Conservation (phyloP, 2,329 filamentous ascomycete genomes). For the Rutstroemia sp. region DNA sequence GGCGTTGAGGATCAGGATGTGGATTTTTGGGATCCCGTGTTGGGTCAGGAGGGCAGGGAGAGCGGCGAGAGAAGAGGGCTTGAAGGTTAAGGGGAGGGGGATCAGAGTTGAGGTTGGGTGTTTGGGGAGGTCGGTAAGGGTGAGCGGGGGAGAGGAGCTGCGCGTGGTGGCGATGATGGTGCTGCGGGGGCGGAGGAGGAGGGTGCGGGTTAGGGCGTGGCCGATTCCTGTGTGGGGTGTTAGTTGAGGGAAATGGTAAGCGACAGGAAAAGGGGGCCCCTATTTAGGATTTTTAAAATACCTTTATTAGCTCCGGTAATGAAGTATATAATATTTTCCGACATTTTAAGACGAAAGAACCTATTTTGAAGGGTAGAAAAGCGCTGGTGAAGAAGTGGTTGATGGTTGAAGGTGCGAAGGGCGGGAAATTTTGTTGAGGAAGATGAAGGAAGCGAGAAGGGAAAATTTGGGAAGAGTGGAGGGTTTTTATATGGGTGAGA, state of each 20-base stretch:
- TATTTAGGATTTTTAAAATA: slow-evolving; percentile 2
- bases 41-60: background rate
- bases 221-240: slow-evolving; percentile 26
- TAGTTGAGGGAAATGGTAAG: background rate
- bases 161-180: slow-evolving; percentile 36
- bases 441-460: no score
- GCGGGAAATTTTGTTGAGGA: no score
- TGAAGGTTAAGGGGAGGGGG: slow-evolving; percentile 12
- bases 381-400: no score
- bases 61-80: slow-evolving; percentile 17
- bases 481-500: no score
- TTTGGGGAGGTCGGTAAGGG: slow-evolving; percentile 8
- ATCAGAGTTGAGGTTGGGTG: slow-evolving; percentile 32
- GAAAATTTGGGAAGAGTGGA: no score
- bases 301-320: slow-evolving; percentile 27
- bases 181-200: slow-evolving; percentile 32
- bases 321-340: slow-evolving; percentile 16
- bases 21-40: slow-evolving; percentile 34
- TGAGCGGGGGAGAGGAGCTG: slow-evolving; percentile 19
- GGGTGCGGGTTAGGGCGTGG: slow-evolving; percentile 26
- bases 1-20: slow-evolving; percentile 46
- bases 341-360: background rate
- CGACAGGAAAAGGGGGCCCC: background rate
- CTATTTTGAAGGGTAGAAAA: no score
- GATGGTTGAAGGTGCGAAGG: no score